Evolutionary conservation across 495 filamentous ascomycete genomes (phyloP), one percentile per base, ranked within the genome.

Genomic region (Hyaloscypha variabilis): DNA sequence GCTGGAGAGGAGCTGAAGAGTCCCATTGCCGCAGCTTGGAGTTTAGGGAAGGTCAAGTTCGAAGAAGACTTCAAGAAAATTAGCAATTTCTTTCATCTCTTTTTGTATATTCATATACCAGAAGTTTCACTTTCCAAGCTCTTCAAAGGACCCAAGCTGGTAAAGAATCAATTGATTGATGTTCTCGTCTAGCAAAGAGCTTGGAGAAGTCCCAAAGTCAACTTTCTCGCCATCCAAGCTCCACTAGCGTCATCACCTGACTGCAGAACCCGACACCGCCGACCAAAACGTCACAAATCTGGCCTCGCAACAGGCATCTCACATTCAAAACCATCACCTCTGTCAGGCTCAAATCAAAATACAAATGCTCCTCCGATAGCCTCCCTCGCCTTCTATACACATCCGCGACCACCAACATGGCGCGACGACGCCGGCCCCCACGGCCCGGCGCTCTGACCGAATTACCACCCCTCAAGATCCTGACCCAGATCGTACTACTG

Each of bases 401-500:
- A 29, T 29, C 39, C 39, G 39, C 17, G 39, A 19, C 39, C 39
- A 66, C 28, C 39, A 62, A 23, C 10, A 71, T 68, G 67, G 62
- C 91, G 67, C 87, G 88, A 75, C 88, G 90, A 65, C 88, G 90
- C 70, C 90, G 90, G 58, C 90, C 91, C 28, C 88, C 88, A 60
- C 90, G 89, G 70, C 82, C 92, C 58, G 91, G 91, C 82, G 88
- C 91, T 58, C 86, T 92, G 67, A 83, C 87, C 69, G 91, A 94
- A 73, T 90, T 94, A 60, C 88, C 91, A 21, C 94, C 94, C 49
- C 82, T 92, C 70, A 91, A 89, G 73, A 93, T 97, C 79, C 80
- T 94, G 61, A 85, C 84, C 66, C 95, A 97, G 78, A 97, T 99
- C 75, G 67, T 90, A 70, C 75, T 90, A 25, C 85, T 99, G n/a